Evolutionary conservation across 176 grass and related monocot species (phyloP).

Genomic region (sorghum (Sorghum bicolor)): Sorghum_bicolor_NCBIv3 NC_012870.2:65989501-65990000

Average conservation of each 20-base stretch:
- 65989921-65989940: neutral
- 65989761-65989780: neutral
- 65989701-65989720: neutral
- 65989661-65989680: neutral
- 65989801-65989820: neutral
- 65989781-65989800: neutral
- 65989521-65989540: neutral
- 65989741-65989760: neutral
- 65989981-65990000: constrained; percentile 1
- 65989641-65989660: neutral
- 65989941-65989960: neutral
- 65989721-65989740: neutral
- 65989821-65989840: neutral
- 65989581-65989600: neutral
- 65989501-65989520: neutral
- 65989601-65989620: neutral
- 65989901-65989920: neutral
- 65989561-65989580: neutral
- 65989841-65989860: neutral
- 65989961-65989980: neutral
- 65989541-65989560: neutral
- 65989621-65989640: neutral
- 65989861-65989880: neutral
- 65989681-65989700: neutral
- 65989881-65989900: neutral